These are phyloP conservation scores for Beta corolliflora DNA, from an alignment of 179 eudicot species.

Conservation along the genomic window DNA sequence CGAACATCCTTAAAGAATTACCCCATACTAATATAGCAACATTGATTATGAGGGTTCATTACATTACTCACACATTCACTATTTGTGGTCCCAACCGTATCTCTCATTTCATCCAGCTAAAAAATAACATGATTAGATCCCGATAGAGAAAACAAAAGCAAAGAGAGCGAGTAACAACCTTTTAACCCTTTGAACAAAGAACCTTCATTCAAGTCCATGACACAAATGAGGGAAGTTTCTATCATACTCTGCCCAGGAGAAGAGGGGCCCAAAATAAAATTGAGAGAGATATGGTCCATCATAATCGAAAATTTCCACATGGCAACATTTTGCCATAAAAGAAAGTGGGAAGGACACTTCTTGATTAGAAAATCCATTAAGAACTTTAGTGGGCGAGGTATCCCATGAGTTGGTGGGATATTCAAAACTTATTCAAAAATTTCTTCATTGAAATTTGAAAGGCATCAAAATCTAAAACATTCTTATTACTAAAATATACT, in stretches of 20 bases:
- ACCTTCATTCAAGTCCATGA: conserved; percentile 18
- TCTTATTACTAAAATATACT: conserved; percentile 1
- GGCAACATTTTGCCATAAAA: conserved; percentile 22
- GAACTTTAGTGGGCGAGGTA: conserved; percentile 29
- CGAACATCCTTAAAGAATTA: too few species aligned
- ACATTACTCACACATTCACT: too few species aligned
- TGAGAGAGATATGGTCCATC: conserved; percentile 27
- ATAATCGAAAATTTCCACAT: conserved; percentile 31
- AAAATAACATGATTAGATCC: too few species aligned
- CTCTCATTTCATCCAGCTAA: too few species aligned
- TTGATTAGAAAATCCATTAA: conserved; percentile 33
- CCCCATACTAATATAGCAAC: too few species aligned
- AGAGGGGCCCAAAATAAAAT: conserved; percentile 23
- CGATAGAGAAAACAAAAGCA: too few species aligned
- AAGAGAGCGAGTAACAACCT: background rate
- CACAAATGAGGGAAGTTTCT: conserved; percentile 30
- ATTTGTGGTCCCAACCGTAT: too few species aligned
- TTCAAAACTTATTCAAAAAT: conserved; percentile 21
- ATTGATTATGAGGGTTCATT: too few species aligned
- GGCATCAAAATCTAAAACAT: conserved; percentile 15
- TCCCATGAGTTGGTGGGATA: conserved; percentile 31
- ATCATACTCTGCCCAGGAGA: conserved; percentile 15
- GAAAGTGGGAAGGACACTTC: conserved; percentile 39
- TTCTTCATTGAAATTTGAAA: background rate
- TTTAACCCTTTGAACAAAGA: conserved; percentile 4